Base-by-base conservation (phyloP, 352 stramenopile species). In the Phytopythium vexans region DNA sequence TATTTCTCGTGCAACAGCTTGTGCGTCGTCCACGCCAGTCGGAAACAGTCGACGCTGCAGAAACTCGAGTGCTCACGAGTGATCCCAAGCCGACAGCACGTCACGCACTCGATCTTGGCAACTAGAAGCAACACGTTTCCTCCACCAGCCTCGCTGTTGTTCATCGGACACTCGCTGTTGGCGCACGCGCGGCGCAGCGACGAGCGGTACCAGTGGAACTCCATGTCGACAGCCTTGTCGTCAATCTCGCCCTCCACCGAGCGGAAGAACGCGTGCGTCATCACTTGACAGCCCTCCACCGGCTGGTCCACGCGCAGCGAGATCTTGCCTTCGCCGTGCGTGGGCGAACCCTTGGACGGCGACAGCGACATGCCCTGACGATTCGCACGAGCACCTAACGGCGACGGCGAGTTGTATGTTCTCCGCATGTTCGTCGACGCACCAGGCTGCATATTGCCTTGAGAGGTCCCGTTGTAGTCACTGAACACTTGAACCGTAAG, bases 181-280 rank as follows among this genome's bases (percentile, higher is more conserved):
- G 79, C 77, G 49, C 79, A 90, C 3, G 75, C 75, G 8, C 71
- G 71, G 31, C 66, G 69, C 57, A 77, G 70, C 21, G 66, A 72
- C 40, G 75, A 88, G 41, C 73, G 66, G 57, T 74, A 90, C 79
- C 79, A 90, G 39, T 78, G 62, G 58, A 87, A 90, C 56, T 84
- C 50, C 59, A 90, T 69, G 12, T 82, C 71, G 35, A 88, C 79
- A 43, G 82, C 70, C 43, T 86, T 80, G 60, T 87, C 76, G 54
- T 90, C 75, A 39, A 86, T 87, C 58, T 87, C 77, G 31, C 77
- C 73, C 5, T 87, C 77, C 7, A 74, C 66, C 3, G 77, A 87
- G 34, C 79, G 79, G 49, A 87, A 90, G 58, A 90, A 90, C n/a
- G 77, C 75, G 58, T 90, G 80, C 56, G 77, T 85, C 71, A 80